Base-by-base conservation (phyloP, 169 alveolate species). In the Plasmodium berghei region DNA sequence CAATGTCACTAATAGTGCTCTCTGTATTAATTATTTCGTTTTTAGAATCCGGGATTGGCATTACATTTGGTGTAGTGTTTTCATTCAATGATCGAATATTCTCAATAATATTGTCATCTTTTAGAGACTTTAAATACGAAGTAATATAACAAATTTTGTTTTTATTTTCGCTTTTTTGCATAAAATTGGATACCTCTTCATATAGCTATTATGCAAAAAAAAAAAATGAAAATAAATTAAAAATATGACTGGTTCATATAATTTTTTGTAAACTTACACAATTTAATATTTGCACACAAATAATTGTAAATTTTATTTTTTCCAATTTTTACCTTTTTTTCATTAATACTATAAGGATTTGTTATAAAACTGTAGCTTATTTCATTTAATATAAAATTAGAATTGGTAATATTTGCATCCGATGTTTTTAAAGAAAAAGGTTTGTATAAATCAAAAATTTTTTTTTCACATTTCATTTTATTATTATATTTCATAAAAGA, bases 71-170 rank as follows among this genome's bases (percentile, higher is more conserved):
- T 62, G 42, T 34, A 34, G 8, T 34, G 16, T 52, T 66, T 52
- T 74, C 73, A 34, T 46, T 59, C 54, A 74, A 54, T 26, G 48
- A 9, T 40, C 74, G 16, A 10, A 20, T 22, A 24, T 10, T 61
- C 9, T 54, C 73, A 9, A 26, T 62, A 20, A 22, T 28, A 0
- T 63, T 48, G 10, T 75, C 88, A 70, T 70, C 59, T 46, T 46
- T 42, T 59, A 80, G 14, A 8, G 90, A 80, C 40, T 80, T 80
- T 58, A 80, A 69, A 67, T 80, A 80, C 1, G 83, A 80, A 40
- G 90, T 80, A 10, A 80, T 80, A 56, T 61, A 80, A 14, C 90
- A 80, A 55, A 80, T 80, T 22, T 66, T 80, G 54, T 80, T 80
- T 70, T 66, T 34, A 8, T 8, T 70, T 34, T 80, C 90, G 64